Evolutionary conservation across 306 rosid genomes (phyloP), one percentile per base, ranked within the genome.

Genomic region (Lupinus albus): DNA sequence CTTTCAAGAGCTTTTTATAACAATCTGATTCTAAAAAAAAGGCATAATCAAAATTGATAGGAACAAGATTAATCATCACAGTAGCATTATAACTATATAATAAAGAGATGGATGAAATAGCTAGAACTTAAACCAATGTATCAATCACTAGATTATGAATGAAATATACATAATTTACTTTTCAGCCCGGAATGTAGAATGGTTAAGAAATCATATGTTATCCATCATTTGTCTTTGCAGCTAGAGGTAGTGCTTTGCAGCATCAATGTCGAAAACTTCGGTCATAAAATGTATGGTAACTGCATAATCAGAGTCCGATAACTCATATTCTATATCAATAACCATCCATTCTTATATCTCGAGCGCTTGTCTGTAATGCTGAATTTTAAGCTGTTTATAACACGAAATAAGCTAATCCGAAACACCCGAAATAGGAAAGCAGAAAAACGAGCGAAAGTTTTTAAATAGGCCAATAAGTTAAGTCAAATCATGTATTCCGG

Each of bases 331-430:
- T 25, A 73, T 78, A 70, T 79, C 84, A 66, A 76, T 21, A 47
- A 88, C 80, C 97, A 93, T 89, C 97, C 98, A 89, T 71, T 93
- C 98, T 8, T 88, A 83, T 73, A 93, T 81, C 98, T 93, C 3
- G 30, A 25, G 30, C 2, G 30, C 30, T 2, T 25, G 1, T 25
- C 3, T 25, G 30, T 25, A 25, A 25, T 25, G 1, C 30, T 25
- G 30, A 25, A 25, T 25, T 25, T 2, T 25, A 0, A 25, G 30
- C 2, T 25, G 30, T 25, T 25, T 25, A 25, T 25, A 25, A 25
- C 2, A 25, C 30, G 3, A 25, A 25, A 0, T 25, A 25, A 25
- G 30, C 30, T 25, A 25, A 25, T 25, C 30, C 30, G 3, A 25
- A 25, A 25, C 30, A 25, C 30, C 3, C 30, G 2, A 25, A 25